A percentile compares a stretch with the other conserved stretches of the same genome.
These are phyloP conservation scores for Neofusicoccum cordaticola DNA, from an alignment of 2,329 filamentous ascomycete species.

Conservation along the genomic window DNA sequence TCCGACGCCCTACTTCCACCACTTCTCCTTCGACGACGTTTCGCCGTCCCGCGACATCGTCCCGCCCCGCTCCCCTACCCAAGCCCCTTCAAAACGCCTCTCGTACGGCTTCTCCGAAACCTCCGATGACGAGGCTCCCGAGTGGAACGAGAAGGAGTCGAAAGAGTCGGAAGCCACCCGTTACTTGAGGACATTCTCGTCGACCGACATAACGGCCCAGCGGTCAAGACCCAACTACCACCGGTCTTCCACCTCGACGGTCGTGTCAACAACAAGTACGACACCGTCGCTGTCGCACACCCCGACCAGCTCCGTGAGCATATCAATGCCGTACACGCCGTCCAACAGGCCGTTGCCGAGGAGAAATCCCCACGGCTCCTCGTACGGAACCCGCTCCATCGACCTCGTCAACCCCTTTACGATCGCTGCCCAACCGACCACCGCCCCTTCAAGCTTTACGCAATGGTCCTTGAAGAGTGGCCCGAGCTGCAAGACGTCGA, in stretches of 20 bases:
- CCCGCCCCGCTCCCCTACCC: constrained; percentile 47
- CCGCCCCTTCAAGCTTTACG: constrained; percentile 31
- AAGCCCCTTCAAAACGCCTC: constrained; percentile 37
- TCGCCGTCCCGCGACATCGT: constrained; percentile 42
- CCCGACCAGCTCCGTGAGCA: constrained; percentile 45
- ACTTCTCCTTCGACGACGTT: constrained; percentile 39
- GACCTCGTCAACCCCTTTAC: constrained; percentile 44
- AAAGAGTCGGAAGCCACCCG: constrained; percentile 39
- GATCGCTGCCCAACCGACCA: constrained; percentile 22
- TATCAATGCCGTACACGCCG: constrained; percentile 43
- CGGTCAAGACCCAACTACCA: constrained; percentile 31
- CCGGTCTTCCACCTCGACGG: constrained; percentile 34
- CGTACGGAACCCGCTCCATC: constrained; percentile 40
- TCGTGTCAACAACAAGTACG: constrained; percentile 31
- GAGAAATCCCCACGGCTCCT: constrained; percentile 38
- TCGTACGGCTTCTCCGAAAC: constrained; percentile 45
- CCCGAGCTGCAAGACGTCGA: constrained; percentile 32
- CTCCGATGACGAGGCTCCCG: constrained; percentile 32
- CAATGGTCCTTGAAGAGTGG: constrained; percentile 34
- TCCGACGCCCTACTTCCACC: constrained; percentile 32
- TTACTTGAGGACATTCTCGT: constrained; percentile 43
- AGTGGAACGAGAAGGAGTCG: constrained; percentile 26
- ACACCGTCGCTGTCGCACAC: constrained; percentile 48
- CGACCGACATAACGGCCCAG: constrained; percentile 20
- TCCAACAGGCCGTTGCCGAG: constrained; percentile 37